phyloP scores from a whole-genome alignment of 371 early-diverging fungal genomes.

The Lichtheimia ramosa region DNA sequence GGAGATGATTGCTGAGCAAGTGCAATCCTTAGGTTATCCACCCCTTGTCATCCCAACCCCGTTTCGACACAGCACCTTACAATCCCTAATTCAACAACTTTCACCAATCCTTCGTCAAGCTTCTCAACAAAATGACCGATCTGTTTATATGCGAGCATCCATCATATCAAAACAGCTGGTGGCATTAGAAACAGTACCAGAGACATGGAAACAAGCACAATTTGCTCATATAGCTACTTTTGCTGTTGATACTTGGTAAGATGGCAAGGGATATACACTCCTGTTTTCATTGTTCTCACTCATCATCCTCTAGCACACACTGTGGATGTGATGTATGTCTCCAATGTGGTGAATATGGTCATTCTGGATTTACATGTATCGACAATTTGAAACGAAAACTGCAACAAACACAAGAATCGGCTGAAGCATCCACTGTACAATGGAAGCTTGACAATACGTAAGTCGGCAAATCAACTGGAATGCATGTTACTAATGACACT shows the following conservation, averaged over 20 bases:
- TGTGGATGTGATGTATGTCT: constrained; percentile 51
- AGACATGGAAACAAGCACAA: constrained; percentile 71
- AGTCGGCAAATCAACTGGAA: constrained; percentile 50
- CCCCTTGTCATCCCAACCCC: not conserved
- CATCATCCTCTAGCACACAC: constrained; percentile 18
- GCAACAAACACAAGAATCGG: constrained; percentile 5
- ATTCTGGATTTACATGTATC: constrained; percentile 46
- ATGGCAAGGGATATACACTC: constrained; percentile 14
- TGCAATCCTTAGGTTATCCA: not conserved
- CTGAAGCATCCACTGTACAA: constrained; percentile 36
- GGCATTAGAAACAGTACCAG: constrained; percentile 59
- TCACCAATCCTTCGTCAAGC: constrained; percentile 25
- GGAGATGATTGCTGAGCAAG: not conserved
- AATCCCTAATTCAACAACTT: constrained; percentile 38
- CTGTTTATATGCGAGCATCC: constrained; percentile 18
- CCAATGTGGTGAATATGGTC: constrained; percentile 59
- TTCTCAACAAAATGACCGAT: constrained; percentile 6
- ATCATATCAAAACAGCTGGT: constrained; percentile 44
- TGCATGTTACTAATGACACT: not conserved
- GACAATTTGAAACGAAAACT: constrained; percentile 42
- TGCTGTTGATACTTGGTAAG: constrained; percentile 60
- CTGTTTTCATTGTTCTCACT: not conserved
- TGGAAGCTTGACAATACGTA: constrained; percentile 45
- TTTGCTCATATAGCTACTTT: constrained; percentile 65
- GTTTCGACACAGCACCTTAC: not conserved